Evolutionary conservation across 2,329 filamentous ascomycete genomes (phyloP), one percentile per base, ranked within the genome.

Genomic region (Hymenoscyphus fraxineus): DNA sequence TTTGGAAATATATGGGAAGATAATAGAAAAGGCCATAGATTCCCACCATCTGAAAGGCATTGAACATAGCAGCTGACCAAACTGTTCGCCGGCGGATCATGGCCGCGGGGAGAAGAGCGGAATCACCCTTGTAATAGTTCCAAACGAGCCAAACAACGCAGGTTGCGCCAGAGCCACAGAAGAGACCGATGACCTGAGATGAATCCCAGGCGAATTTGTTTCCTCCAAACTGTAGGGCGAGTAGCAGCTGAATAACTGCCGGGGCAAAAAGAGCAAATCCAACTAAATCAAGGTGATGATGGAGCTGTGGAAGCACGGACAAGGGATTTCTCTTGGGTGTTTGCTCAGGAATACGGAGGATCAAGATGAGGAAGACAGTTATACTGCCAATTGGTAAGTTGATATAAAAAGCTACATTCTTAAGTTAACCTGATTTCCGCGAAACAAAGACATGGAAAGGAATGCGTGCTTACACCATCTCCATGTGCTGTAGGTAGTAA

Each of bases 381-480:
- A 73, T 61, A 19, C 72, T 75, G 6, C 78, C 77, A 54, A 79
- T 71, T 0, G 78, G 78, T 1, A 80, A 69, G 60, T 76, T 78
- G 71, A 78, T 77, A 68, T 72, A 75, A 1, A 79, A 71, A 67
- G 78, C 63, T 65, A 15, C 10, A 59, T 39, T 39, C 38, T 39
- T 39, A 39, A 39, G 38, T 39, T 39, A 39, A 39, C 38, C 38
- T 39, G 38, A 39, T 39, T 39, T 12, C 12, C 38, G 38, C 38
- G 38, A 6, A 39, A 39, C 38, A 6, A 39, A 39, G 6, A 39
- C 12, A 39, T 39, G 38, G 38, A 39, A 39, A 12, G 38, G 38
- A 39, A 10, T 31, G 9, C 39, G 7, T 31, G 58, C 58, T 55
- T 62, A 64, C 62, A 67, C 65, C 65, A 67, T 54, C 65, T 54